phyloP scores from a whole-genome alignment of 768 basidiomycete species.

The Lentinus brumalis region DNA sequence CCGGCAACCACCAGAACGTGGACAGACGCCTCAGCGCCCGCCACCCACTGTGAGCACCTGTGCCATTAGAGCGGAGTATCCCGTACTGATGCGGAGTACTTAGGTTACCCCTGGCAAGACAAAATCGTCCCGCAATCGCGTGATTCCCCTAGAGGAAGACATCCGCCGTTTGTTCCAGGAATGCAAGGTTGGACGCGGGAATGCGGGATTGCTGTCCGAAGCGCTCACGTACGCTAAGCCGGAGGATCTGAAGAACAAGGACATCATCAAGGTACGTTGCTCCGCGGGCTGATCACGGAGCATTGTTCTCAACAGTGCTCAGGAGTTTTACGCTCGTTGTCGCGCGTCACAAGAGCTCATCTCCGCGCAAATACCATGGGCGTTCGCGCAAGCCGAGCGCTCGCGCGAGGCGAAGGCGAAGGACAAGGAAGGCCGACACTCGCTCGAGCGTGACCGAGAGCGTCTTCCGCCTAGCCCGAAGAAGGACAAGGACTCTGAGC shows the following conservation, averaged over 20 bases:
- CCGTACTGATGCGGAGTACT: neutral
- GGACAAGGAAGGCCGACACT: constrained; percentile 11
- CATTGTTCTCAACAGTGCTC: neutral
- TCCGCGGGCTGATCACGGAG: neutral
- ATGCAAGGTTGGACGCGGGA: constrained; percentile 81
- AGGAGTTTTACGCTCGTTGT: constrained; percentile 88
- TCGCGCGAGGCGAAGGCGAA: constrained; percentile 43
- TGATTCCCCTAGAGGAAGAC: constrained; percentile 82
- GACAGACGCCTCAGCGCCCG: constrained; percentile 11
- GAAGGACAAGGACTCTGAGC: constrained; percentile 30
- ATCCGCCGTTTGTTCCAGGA: constrained; percentile 82
- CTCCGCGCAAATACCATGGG: constrained; percentile 89
- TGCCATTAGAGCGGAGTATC: neutral
- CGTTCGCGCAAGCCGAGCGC: constrained; percentile 76
- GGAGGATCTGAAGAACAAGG: constrained; percentile 61
- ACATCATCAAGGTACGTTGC: constrained; percentile 65
- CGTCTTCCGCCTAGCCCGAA: constrained; percentile 15
- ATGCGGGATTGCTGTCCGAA: constrained; percentile 73
- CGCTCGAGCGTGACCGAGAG: constrained; percentile 12
- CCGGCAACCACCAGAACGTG: neutral
- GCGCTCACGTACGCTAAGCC: constrained; percentile 70
- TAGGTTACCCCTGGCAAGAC: constrained; percentile 20
- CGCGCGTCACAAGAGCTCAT: constrained; percentile 82
- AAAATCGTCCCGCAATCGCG: constrained; percentile 35
- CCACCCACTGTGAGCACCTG: constrained; percentile 12